Conservation (phyloP, 345 rosid species). For the Camelina neglecta region DNA sequence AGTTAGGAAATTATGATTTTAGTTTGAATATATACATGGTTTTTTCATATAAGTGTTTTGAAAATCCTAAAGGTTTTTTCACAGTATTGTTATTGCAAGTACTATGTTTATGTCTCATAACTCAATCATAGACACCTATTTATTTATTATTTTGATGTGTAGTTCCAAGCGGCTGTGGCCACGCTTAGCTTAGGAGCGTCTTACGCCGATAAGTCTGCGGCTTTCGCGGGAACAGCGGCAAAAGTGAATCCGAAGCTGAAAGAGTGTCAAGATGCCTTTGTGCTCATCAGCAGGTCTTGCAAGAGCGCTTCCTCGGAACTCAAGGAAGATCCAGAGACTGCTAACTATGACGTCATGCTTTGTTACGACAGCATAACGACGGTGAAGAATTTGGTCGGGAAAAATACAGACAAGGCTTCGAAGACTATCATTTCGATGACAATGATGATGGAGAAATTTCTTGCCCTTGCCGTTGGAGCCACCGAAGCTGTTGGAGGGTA, state of each 20-base stretch:
- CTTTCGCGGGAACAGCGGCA: background rate
- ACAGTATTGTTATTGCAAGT: background rate
- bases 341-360: slow-evolving; percentile 32
- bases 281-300: background rate
- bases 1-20: background rate
- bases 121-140: background rate
- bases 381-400: slow-evolving; percentile 2
- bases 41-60: background rate
- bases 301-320: too few relatives aligned
- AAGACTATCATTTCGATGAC: slow-evolving; percentile 12
- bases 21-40: background rate
- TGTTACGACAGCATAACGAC: background rate
- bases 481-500: background rate
- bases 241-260: slow-evolving; percentile 12
- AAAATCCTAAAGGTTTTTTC: background rate
- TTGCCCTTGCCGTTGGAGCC: slow-evolving; percentile 23
- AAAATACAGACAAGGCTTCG: slow-evolving; percentile 21
- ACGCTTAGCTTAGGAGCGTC: slow-evolving; percentile 1
- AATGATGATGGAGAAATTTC: slow-evolving; percentile 14
- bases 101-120: background rate
- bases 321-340: too few relatives aligned
- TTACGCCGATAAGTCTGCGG: slow-evolving; percentile 12
- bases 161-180: slow-evolving; percentile 21
- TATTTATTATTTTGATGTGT: background rate
- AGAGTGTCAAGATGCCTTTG: slow-evolving; percentile 10